Conservation (phyloP, 2,329 filamentous ascomycete genomes). For the Cordyceps farinosa region DNA sequence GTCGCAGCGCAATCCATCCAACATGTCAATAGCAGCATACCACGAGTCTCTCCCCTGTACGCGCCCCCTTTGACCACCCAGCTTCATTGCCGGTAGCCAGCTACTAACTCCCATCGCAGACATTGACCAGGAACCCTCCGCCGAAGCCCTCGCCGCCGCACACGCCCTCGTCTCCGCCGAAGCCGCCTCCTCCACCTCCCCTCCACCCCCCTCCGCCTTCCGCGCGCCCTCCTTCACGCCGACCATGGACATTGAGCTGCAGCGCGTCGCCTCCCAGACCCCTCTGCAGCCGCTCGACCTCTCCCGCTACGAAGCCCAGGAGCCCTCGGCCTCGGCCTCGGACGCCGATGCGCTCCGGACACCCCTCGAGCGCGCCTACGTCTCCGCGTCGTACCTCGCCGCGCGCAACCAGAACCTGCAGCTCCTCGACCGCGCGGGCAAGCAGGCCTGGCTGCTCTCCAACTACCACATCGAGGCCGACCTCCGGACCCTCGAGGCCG, state of each 20-base stretch:
- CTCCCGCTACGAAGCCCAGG: conserved; percentile 75
- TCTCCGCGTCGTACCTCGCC: conserved; percentile 49
- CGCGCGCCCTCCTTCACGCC: conserved; percentile 59
- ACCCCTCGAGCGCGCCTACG: conserved; percentile 54
- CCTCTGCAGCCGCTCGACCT: conserved; percentile 63
- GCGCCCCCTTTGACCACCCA: conserved; percentile 24
- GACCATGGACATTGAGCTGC: conserved; percentile 64
- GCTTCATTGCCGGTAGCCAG: neutral
- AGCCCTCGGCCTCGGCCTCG: conserved; percentile 40
- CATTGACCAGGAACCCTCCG: conserved; percentile 71
- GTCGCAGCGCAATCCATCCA: neutral
- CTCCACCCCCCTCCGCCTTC: conserved; percentile 42
- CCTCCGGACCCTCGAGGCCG: conserved; percentile 61
- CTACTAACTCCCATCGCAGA: conserved; percentile 48
- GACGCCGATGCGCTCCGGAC: conserved; percentile 51
- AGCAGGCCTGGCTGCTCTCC: conserved; percentile 85
- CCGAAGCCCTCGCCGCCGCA: conserved; percentile 61
- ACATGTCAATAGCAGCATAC: conserved; percentile 38
- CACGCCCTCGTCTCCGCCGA: conserved; percentile 67
- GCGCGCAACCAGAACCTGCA: conserved; percentile 55
- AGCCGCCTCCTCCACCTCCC: conserved; percentile 56
- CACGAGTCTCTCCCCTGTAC: conserved; percentile 81
- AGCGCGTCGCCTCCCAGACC: conserved; percentile 51
- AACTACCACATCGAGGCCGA: conserved; percentile 78
- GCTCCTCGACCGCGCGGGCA: conserved; percentile 76